A percentile compares a stretch with the other conserved stretches of the same genome.
Evolutionary conservation across 345 rosid genomes (phyloP).

Genomic region (Lepidium aucheri): DNA sequence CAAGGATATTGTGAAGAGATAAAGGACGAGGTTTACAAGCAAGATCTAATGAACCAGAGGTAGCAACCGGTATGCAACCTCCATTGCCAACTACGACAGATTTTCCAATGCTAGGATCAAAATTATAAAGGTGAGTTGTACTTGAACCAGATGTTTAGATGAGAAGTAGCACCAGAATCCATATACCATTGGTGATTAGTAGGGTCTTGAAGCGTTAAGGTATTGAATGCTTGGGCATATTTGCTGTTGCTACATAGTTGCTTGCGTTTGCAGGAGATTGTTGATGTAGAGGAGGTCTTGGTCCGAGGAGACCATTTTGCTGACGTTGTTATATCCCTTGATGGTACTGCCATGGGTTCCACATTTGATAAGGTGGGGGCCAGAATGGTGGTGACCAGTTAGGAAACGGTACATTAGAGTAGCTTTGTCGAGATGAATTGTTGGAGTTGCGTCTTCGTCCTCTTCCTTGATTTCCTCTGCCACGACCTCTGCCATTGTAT

Average conservation of each 20-base stretch:
- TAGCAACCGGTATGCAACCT: not conserved
- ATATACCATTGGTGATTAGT: not conserved
- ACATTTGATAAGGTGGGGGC: too few relatives aligned
- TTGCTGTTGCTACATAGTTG: not conserved
- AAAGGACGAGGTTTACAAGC: not conserved
- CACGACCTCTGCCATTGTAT: too few relatives aligned
- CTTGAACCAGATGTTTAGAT: accelerated
- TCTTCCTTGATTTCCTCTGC: too few relatives aligned
- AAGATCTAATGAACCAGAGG: not conserved
- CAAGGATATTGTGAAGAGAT: not conserved
- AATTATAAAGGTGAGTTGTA: accelerated
- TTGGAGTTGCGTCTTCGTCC: too few relatives aligned
- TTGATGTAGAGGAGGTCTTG: too few relatives aligned
- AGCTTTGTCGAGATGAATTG: too few relatives aligned
- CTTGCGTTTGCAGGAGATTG: not conserved
- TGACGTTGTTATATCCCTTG: too few relatives aligned
- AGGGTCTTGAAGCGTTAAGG: not conserved
- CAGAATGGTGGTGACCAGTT: too few relatives aligned
- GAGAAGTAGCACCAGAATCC: not conserved
- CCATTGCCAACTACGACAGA: not conserved
- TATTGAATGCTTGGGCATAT: not conserved
- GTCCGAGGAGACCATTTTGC: too few relatives aligned
- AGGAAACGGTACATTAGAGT: too few relatives aligned
- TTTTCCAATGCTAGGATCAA: not conserved
- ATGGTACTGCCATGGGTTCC: too few relatives aligned